phyloP scores from a whole-genome alignment of 768 basidiomycete genomes.

The Amanita muscaria region DNA sequence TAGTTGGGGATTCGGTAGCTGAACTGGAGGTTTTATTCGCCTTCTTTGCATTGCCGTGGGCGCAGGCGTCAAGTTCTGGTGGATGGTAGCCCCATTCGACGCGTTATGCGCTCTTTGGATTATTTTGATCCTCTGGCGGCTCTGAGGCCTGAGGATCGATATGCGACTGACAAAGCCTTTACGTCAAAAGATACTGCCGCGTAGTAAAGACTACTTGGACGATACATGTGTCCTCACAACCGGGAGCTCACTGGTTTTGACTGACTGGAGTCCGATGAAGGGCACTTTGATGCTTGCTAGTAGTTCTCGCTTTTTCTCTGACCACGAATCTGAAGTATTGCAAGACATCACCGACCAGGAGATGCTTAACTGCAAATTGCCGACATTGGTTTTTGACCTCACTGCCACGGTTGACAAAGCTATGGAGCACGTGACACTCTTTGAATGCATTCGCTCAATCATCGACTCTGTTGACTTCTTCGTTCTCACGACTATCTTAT shows the following conservation, averaged over 20 bases:
- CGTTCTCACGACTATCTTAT: too few species aligned
- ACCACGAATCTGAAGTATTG: too few species aligned
- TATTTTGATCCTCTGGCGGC: too few species aligned
- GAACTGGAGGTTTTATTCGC: constrained; percentile 42
- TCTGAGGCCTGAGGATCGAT: constrained; percentile 78
- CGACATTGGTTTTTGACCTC: too few species aligned
- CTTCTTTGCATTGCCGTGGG: constrained; percentile 55
- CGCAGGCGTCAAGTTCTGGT: constrained; percentile 19
- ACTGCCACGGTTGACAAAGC: too few species aligned
- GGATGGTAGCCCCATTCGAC: constrained; percentile 17
- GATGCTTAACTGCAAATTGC: too few species aligned
- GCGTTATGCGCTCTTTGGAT: constrained; percentile 20
- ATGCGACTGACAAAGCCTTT: constrained; percentile 80
- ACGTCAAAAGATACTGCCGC: constrained; percentile 65
- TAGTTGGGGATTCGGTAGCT: too few species aligned
- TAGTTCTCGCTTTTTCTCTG: too few species aligned
- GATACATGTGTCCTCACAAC: constrained; percentile 87
- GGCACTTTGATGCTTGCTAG: constrained; percentile 98
- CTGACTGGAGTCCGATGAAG: constrained; percentile 98
- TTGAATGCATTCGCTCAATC: too few species aligned
- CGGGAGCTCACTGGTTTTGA: constrained; percentile 97
- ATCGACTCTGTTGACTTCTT: too few species aligned
- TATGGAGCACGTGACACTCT: too few species aligned
- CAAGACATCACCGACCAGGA: too few species aligned
- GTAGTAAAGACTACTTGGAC: constrained; percentile 76